Evolutionary conservation across 805 yeast species (phyloP), one percentile per base, ranked within the genome.

Genomic region (Debaryomyces prosopidis): DNA sequence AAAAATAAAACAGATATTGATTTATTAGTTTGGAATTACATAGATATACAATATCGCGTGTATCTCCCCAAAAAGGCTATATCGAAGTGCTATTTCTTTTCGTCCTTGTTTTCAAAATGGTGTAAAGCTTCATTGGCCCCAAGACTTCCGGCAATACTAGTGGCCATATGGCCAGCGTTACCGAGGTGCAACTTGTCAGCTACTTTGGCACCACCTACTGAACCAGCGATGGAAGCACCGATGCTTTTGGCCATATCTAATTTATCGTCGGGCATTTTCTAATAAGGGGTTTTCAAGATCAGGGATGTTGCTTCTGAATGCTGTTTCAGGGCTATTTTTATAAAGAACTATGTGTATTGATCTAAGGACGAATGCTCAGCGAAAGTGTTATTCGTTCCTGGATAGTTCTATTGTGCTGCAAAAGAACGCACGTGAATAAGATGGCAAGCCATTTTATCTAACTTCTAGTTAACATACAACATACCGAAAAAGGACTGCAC

Each of bases 171-270:
- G 15, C 71, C 71, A 2, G 49, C 68, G 10, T 47, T 45, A 3
- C 73, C 73, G 35, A 65, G 43, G 16, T 52, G 57, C 17, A 63
- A 52, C 39, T 56, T 58, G 45, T 68, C 71, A 15, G 73, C 73
- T 6, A 64, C 62, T 54, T 66, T 65, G 53, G 62, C 64, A n/a
- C 69, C 73, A 4, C 62, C 70, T 15, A 68, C n/a, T n/a, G 71
- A 65, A 4, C 73, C 73, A 4, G 61, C 71, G 31, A 68, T 66
- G 3, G 65, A 57, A 16, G 62, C 68, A 5, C 64, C 71, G 42
- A 68, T 66, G 53, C 65, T 56, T 49, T 68, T 68, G 39, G 52
- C 65, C 17, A 59, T 56, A 40, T 62, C 50, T n/a, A 40, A 10
- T 17, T 32, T 40, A 20, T 40, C 44, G 39, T 31, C 41, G 12